Conservation (phyloP, 306 rosid genomes). For the Pterocarpus santalinus region DNA sequence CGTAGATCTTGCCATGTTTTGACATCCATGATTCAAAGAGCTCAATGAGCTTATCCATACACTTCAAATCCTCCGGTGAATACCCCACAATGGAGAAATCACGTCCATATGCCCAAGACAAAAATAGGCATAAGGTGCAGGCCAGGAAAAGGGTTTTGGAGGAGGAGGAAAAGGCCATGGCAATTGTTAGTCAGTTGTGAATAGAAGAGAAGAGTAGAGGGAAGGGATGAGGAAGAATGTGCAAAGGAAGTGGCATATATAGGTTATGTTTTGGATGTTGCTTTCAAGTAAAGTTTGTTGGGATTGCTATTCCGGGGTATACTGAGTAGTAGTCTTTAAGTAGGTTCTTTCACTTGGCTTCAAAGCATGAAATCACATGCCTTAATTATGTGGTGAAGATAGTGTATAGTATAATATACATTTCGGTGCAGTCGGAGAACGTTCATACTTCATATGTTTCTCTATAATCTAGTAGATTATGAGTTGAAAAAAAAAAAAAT, state of each 20-base stretch:
- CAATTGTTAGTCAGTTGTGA: conserved; percentile 19
- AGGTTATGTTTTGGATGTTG: conserved; percentile 48
- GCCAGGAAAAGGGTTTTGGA: conserved; percentile 50
- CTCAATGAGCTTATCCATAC: conserved; percentile 68
- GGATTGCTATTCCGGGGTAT: neutral
- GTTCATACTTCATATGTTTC: neutral
- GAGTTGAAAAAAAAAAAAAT: no score
- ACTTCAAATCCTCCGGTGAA: conserved; percentile 64
- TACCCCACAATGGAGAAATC: conserved; percentile 78
- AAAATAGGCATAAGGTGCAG: conserved; percentile 46
- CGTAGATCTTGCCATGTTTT: conserved; percentile 66
- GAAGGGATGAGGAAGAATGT: conserved; percentile 47
- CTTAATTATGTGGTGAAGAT: conserved; percentile 36
- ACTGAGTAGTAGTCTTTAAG: conserved; percentile 65
- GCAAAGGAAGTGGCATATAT: conserved; percentile 45
- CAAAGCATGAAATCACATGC: conserved; percentile 49
- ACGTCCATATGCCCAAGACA: conserved; percentile 39
- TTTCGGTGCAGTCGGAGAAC: neutral
- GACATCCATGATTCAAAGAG: conserved; percentile 74
- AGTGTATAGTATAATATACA: neutral
- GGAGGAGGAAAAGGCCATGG: conserved; percentile 54
- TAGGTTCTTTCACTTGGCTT: conserved; percentile 52
- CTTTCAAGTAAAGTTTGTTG: conserved; percentile 63
- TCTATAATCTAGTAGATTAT: neutral
- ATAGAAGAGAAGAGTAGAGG: conserved; percentile 3